These are phyloP conservation scores for Viola pubescens DNA, from an alignment of 441 rosid genomes.

Conservation along the genomic window DNA sequence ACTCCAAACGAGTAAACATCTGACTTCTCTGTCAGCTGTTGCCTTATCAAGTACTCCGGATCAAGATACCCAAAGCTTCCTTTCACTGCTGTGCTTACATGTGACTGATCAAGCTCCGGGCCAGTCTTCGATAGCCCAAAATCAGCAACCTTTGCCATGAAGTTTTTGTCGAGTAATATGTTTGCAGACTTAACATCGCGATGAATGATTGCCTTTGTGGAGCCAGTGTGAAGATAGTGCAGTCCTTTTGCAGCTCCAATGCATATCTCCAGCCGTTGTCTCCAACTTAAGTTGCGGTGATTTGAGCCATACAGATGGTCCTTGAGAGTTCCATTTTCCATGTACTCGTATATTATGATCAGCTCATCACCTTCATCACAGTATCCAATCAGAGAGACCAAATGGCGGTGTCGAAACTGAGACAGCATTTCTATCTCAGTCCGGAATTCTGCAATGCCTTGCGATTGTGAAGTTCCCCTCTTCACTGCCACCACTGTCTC, in stretches of 20 bases:
- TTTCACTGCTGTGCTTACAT: slow-evolving; percentile 84
- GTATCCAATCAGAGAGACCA: slow-evolving; percentile 76
- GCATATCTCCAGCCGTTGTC: slow-evolving; percentile 67
- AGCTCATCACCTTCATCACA: slow-evolving; percentile 66
- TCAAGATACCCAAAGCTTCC: slow-evolving; percentile 92
- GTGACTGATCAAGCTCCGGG: slow-evolving; percentile 69
- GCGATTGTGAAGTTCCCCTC: slow-evolving; percentile 54
- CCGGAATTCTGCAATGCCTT: slow-evolving; percentile 63
- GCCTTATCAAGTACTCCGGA: slow-evolving; percentile 74
- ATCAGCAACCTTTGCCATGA: slow-evolving; percentile 89
- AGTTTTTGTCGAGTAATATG: slow-evolving; percentile 60
- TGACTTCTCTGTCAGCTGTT: slow-evolving; percentile 66
- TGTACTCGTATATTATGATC: slow-evolving; percentile 83
- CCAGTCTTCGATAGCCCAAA: slow-evolving; percentile 78
- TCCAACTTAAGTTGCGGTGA: slow-evolving; percentile 54
- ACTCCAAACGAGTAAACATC: slow-evolving; percentile 94
- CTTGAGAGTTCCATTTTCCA: slow-evolving; percentile 76
- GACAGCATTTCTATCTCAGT: slow-evolving; percentile 84
- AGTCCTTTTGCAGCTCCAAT: slow-evolving; percentile 83
- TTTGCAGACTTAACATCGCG: slow-evolving; percentile 86
- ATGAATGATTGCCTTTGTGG: slow-evolving; percentile 67
- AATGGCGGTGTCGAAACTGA: slow-evolving; percentile 76
- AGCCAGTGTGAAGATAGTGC: slow-evolving; percentile 90
- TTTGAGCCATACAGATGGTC: slow-evolving; percentile 51
- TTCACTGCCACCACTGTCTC: slow-evolving; percentile 70